Conservation (phyloP, 169 alveolate genomes). For the Plasmodium fragile region DNA sequence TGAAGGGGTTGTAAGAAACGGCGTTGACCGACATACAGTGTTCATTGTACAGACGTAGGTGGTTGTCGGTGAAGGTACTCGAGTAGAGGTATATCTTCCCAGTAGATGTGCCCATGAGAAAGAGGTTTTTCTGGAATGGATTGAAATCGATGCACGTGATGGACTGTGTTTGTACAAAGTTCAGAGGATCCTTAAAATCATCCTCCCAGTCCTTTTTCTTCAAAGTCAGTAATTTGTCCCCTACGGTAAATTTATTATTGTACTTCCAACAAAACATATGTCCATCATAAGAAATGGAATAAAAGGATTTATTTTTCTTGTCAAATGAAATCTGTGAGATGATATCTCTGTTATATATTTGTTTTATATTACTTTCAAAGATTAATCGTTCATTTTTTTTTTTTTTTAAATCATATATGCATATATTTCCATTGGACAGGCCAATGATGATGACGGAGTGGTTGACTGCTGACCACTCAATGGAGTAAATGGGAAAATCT, state of each 20-base stretch:
- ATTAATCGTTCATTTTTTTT: slow-evolving; percentile 61
- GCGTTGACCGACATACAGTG: slow-evolving; percentile 64
- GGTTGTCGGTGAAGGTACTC: slow-evolving; percentile 59
- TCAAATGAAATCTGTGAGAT: slow-evolving; percentile 64
- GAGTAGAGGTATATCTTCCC: slow-evolving; percentile 73
- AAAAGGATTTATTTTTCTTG: slow-evolving; percentile 27
- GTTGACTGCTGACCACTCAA: slow-evolving; percentile 63
- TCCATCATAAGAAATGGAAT: slow-evolving; percentile 76
- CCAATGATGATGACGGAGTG: slow-evolving; percentile 65
- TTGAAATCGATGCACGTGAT: slow-evolving; percentile 72
- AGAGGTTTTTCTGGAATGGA: slow-evolving; percentile 54
- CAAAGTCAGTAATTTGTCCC: slow-evolving; percentile 62
- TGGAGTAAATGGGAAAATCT: slow-evolving; percentile 56
- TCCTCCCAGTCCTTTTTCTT: slow-evolving; percentile 40
- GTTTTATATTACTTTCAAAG: slow-evolving; percentile 67
- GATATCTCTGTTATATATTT: slow-evolving; percentile 71
- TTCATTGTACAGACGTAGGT: slow-evolving; percentile 22
- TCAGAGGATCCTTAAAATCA: not conserved
- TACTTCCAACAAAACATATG: slow-evolving; percentile 60
- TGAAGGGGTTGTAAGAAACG: slow-evolving; percentile 43
- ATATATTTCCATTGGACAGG: slow-evolving; percentile 69
- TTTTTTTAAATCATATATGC: slow-evolving; percentile 73
- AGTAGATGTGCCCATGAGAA: slow-evolving; percentile 61
- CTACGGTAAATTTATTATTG: slow-evolving; percentile 65
- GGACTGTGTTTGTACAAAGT: slow-evolving; percentile 58